Evolutionary conservation across 73 alveolate genomes (phyloP), one percentile per base, ranked within the genome.

Genomic region (Uronychia binucleata): DNA sequence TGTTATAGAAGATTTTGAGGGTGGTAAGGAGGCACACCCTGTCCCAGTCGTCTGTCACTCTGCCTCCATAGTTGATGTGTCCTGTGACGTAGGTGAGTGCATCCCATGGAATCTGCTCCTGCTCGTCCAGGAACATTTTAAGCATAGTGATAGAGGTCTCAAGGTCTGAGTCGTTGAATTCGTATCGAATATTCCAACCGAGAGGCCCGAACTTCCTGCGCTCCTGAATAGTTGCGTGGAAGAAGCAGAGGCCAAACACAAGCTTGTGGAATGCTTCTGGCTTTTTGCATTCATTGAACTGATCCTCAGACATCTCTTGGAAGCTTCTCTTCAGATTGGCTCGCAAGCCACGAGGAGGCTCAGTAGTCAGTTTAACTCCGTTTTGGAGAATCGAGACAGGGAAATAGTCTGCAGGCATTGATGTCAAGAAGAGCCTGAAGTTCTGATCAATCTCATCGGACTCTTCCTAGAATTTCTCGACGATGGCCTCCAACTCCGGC

Each of bases 161-260:
- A 81, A 98, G 91, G 91, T 98, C 99, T 77, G 98, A 90, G 88
- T 98, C 99, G 96, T 98, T 98, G 96, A 98, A 98, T 84, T 98
- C 99, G 86, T 98, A 98, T 29, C 99, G 94, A 57, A 98, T 98
- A 92, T 98, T 98, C 99, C 99, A 98, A n/a, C 99, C 99, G 58
- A 98, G 95, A 0, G 99, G 99, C 19, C 99, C 99, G 92, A 98
- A 98, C 85, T 98, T 98, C 82, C 99, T 92, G 34, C 99, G 87
- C 91, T 97, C 99, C 92, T 97, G 95, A 75, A 98, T 93, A 30
- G 94, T 90, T 0, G 99, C 99, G 83, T 98, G 99, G 99, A 98
- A 98, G 94, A 98, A 98, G 75, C 99, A 97, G 27, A 98, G 96
- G 77, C 99, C 99, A 76, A 98, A 97, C 30, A 96, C 89, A 95